Conservation (phyloP, 169 alveolate species). For the Eimeria praecox region DNA sequence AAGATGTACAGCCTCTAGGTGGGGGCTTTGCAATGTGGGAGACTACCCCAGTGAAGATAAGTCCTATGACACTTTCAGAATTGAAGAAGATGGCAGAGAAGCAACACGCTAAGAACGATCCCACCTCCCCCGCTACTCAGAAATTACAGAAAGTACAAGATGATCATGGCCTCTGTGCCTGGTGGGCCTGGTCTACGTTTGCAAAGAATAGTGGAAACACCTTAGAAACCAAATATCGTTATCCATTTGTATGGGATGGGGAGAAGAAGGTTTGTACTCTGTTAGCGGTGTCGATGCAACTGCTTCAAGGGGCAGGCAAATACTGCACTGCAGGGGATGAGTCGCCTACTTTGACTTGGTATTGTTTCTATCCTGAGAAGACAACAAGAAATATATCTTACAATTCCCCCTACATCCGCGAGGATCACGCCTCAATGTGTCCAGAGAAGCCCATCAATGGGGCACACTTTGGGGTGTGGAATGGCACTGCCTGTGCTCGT, state of each 20-base stretch:
- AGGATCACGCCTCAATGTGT: constrained; percentile 67
- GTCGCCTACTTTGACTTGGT: constrained; percentile 52
- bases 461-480: constrained; percentile 78
- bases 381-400: not conserved
- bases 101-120: not conserved
- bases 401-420: constrained; percentile 71
- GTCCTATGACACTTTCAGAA: constrained; percentile 52
- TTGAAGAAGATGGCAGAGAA: constrained; percentile 20
- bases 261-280: constrained; percentile 30
- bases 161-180: constrained; percentile 52
- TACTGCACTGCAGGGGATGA: constrained; percentile 69
- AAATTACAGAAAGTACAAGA: not conserved
- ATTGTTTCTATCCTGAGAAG: constrained; percentile 67
- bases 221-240: constrained; percentile 21
- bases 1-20: constrained; percentile 73
- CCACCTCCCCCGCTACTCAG: not conserved
- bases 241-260: constrained; percentile 61
- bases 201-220: not conserved
- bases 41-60: constrained; percentile 11
- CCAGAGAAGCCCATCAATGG: constrained; percentile 46
- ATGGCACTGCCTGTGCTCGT: constrained; percentile 44
- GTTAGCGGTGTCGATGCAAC: constrained; percentile 66
- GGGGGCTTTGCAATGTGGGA: constrained; percentile 77
- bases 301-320: constrained; percentile 65
- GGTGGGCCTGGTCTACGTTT: constrained; percentile 71